phyloP scores from a whole-genome alignment of 306 rosid species.

The Sechiopsis laciniata region DNA sequence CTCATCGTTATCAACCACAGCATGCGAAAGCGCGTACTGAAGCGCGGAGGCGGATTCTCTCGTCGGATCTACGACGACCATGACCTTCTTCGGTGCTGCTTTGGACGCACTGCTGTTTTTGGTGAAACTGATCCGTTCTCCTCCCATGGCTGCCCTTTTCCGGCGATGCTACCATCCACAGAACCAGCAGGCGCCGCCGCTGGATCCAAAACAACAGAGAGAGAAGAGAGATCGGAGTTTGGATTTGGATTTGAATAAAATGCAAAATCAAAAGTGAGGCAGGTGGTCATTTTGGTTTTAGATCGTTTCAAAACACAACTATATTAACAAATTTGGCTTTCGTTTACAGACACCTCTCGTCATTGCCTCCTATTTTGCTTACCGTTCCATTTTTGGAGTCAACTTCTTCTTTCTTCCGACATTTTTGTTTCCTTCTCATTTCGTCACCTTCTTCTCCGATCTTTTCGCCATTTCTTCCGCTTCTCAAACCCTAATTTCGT shows the following conservation, averaged over 20 bases:
- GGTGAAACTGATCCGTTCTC: background rate
- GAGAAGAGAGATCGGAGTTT: conserved; percentile 7
- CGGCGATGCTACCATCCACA: conserved; percentile 13
- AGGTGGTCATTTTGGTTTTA: conserved; percentile 31
- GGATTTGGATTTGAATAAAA: conserved; percentile 8
- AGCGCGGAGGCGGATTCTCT: conserved; percentile 65
- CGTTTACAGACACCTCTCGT: background rate
- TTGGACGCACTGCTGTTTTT: background rate
- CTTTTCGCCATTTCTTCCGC: too few species aligned
- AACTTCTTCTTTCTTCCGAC: too few species aligned
- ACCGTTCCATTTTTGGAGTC: too few species aligned
- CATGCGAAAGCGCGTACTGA: conserved; percentile 60
- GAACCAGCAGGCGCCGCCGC: conserved; percentile 8
- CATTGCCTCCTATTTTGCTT: too few species aligned
- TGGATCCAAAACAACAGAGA: conserved; percentile 8
- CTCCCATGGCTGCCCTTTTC: conserved; percentile 31
- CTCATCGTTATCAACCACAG: conserved; percentile 54
- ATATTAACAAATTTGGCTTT: conserved; percentile 28
- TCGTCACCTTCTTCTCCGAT: too few species aligned
- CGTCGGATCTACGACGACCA: conserved; percentile 71
- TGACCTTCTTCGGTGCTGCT: conserved; percentile 34
- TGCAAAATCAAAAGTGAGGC: conserved; percentile 8
- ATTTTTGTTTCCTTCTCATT: too few species aligned
- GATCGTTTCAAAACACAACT: conserved; percentile 25
- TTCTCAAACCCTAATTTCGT: too few species aligned